phyloP scores from a whole-genome alignment of 2,329 filamentous ascomycete species.

The Aspergillus ochraceus region DNA sequence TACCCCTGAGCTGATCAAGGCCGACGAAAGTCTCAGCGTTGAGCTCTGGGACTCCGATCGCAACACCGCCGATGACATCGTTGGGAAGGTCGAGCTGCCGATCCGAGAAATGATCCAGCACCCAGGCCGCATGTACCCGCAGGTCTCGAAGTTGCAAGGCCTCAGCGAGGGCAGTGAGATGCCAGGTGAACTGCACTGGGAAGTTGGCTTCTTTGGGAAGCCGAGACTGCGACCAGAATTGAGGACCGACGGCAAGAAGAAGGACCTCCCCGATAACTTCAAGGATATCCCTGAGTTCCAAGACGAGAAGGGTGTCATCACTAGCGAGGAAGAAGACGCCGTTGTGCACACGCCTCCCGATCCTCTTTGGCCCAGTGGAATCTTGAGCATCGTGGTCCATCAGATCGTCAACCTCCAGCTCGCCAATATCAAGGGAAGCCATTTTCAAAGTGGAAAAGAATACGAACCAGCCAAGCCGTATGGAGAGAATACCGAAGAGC shows the following conservation, averaged over 20 bases:
- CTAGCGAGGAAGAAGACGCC: conserved; percentile 74
- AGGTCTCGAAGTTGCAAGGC: conserved; percentile 78
- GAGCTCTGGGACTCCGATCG: conserved; percentile 97
- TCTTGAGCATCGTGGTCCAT: conserved; percentile 83
- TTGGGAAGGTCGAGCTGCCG: conserved; percentile 89
- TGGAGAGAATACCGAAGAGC: conserved; percentile 84
- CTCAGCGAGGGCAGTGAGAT: conserved; percentile 82
- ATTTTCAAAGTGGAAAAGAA: conserved; percentile 78
- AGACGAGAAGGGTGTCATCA: conserved; percentile 79
- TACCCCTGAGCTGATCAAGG: conserved; percentile 86
- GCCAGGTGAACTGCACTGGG: conserved; percentile 94
- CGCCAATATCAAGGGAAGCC: conserved; percentile 83
- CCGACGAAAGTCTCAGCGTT: conserved; percentile 86
- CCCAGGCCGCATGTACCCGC: conserved; percentile 88
- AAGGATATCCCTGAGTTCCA: conserved; percentile 75
- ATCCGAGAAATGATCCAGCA: conserved; percentile 95
- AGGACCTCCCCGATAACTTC: conserved; percentile 70
- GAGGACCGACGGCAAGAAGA: conserved; percentile 82
- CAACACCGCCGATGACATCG: conserved; percentile 88
- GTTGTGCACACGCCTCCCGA: conserved; percentile 89
- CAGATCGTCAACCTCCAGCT: conserved; percentile 94
- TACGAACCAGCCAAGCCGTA: conserved; percentile 84
- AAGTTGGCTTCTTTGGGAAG: conserved; percentile 93
- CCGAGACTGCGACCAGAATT: conserved; percentile 82
- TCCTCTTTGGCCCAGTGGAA: conserved; percentile 90